These are phyloP conservation scores for Phyllosticta citrichinensis DNA, from an alignment of 2,329 filamentous ascomycete species.

Conservation along the genomic window DNA sequence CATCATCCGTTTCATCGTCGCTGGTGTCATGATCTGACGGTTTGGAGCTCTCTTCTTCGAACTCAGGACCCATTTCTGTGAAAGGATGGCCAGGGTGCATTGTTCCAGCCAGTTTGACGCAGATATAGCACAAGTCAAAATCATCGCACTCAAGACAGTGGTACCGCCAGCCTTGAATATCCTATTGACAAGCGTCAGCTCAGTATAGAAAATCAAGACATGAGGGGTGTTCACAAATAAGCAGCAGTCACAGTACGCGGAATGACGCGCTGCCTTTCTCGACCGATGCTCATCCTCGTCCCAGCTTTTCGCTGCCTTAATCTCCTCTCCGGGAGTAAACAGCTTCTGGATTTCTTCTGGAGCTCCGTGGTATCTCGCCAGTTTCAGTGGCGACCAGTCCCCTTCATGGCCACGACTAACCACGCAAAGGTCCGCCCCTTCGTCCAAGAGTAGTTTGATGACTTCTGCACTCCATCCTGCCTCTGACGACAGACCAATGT, in stretches of 20 bases:
- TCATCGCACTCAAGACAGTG: constrained; percentile 2
- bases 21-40: not conserved
- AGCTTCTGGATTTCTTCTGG: not conserved
- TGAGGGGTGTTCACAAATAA: not conserved
- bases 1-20: not conserved
- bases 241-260: not conserved
- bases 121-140: constrained; percentile 10
- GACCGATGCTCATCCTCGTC: not conserved
- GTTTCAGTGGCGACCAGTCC: not conserved
- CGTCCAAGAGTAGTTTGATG: not conserved
- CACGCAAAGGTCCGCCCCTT: not conserved
- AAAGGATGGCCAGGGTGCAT: not conserved
- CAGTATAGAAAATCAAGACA: not conserved
- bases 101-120: not conserved
- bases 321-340: not conserved
- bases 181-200: not conserved
- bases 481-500: not conserved
- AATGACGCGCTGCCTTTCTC: not conserved
- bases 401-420: not conserved
- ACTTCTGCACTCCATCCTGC: not conserved
- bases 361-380: not conserved
- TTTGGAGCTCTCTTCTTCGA: not conserved
- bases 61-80: not conserved
- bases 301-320: not conserved
- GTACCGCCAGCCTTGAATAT: not conserved